These are phyloP conservation scores for Acacia pycnantha DNA, from an alignment of 331 rosid genomes.

Conservation along the genomic window DNA sequence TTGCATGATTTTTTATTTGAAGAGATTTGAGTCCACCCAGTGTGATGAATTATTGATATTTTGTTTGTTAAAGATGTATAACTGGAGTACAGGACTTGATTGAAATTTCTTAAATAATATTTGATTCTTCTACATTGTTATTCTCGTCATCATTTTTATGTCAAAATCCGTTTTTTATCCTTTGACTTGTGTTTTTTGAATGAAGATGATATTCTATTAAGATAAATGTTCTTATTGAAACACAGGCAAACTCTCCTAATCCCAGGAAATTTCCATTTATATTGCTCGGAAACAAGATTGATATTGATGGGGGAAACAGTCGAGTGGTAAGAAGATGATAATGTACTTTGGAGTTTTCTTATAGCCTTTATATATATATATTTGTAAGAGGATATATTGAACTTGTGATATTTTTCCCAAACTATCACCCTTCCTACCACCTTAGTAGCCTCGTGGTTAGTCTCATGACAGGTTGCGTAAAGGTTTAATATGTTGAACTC, in stretches of 20 bases:
- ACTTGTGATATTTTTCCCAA: not conserved
- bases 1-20: not conserved
- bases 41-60: not conserved
- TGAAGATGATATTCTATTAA: not conserved
- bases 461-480: not conserved
- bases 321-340: constrained; percentile 68
- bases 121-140: constrained; percentile 8
- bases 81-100: not conserved
- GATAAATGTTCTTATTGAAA: constrained; percentile 16
- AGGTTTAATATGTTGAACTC: constrained; percentile 38
- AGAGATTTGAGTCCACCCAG: too few relatives aligned
- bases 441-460: not conserved
- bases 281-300: constrained; percentile 93
- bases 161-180: not conserved
- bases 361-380: not conserved
- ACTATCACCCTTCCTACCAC: not conserved
- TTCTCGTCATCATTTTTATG: not conserved
- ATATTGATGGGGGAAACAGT: constrained; percentile 94
- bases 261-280: constrained; percentile 77
- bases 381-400: not conserved
- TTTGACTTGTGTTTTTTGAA: not conserved
- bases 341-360: not conserved
- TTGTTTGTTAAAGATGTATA: constrained; percentile 1
- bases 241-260: constrained; percentile 74
- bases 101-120: not conserved